Evolutionary conservation across 177 flowering plant genomes (phyloP), one percentile per base, ranked within the genome.

Genomic region (Vitis hybrid): DNA sequence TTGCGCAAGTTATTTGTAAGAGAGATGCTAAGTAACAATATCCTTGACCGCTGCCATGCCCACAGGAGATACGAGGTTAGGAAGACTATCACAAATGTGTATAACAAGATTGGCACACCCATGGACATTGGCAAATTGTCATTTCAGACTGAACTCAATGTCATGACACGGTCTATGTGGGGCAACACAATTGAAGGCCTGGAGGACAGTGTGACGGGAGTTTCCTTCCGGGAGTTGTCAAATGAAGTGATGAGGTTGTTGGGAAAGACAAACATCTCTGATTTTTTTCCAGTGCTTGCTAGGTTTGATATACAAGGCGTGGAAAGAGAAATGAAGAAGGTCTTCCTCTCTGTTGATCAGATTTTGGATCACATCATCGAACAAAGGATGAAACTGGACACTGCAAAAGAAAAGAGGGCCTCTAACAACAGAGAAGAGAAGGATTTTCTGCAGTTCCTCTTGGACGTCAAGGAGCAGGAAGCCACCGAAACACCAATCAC

Each of bases 241-340:
- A n/a, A 1, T 1, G 73, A 71, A 22, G 0, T 68, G 1, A 39
- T 63, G 68, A 72, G 16, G 10, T 15, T 63, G 45, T 1, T 63
- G 22, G 78, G 63, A 9, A 68, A 60, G 20, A 68, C 78, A 7
- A 81, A 83, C 53, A 22, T 81, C 10, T 83, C 84, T 0, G 82
- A 83, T 61, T 12, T 80, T 26, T 80, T 74, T 49, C 86, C 86
- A 1, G 3, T 45, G 16, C 71, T 80, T 34, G 66, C 76, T 2
- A 31, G 69, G 56, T 71, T 81, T 18, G 82, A 81, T 75, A 1
- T 83, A 15, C 83, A 82, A 63, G 82, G 83, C 0, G 62, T 78
- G 1, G 80, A 62, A 20, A 67, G 68, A 29, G 15, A 56, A 5
- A 50, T 63, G 34, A 80, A 67, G 50, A 68, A 16, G 34, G n/a